Evolutionary conservation across 495 filamentous ascomycete genomes (phyloP).

Genomic region (Schizothecium vesticola): DNA sequence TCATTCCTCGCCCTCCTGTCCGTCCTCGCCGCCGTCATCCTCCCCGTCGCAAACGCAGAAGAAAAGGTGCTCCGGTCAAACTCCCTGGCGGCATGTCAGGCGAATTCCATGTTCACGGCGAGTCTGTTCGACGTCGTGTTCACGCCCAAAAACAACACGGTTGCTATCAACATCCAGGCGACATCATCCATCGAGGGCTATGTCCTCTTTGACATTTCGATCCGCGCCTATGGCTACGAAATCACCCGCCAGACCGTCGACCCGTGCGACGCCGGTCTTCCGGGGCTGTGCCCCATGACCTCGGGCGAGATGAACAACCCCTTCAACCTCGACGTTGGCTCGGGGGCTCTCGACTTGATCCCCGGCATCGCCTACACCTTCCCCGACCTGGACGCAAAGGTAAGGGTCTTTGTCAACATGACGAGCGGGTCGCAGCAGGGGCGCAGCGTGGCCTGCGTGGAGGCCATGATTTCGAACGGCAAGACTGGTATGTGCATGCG

Average conservation of each 20-base stretch:
- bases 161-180: slow-evolving; percentile 72
- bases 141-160: slow-evolving; percentile 66
- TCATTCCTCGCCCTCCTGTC: slow-evolving; percentile 30
- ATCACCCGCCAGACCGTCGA: slow-evolving; percentile 64
- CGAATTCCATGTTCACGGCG: slow-evolving; percentile 73
- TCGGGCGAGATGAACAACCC: slow-evolving; percentile 73
- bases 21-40: slow-evolving; percentile 28
- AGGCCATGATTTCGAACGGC: slow-evolving; percentile 84
- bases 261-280: slow-evolving; percentile 66
- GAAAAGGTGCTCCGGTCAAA: slow-evolving; percentile 56
- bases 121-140: slow-evolving; percentile 77
- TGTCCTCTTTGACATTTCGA: slow-evolving; percentile 59
- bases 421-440: slow-evolving; percentile 40
- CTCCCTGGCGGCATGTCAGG: slow-evolving; percentile 72
- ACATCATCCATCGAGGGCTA: slow-evolving; percentile 80
- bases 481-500: slow-evolving; percentile 52
- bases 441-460: slow-evolving; percentile 74
- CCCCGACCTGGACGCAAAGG: slow-evolving; percentile 87
- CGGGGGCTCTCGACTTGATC: slow-evolving; percentile 55
- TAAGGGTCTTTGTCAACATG: slow-evolving; percentile 73
- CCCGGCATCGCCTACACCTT: slow-evolving; percentile 85
- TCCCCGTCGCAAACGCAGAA: slow-evolving; percentile 24
- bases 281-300: slow-evolving; percentile 89
- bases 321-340: slow-evolving; percentile 58
- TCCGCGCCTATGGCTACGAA: slow-evolving; percentile 46